Percentiles rank a stretch among this genome's conserved stretches.
Evolutionary conservation across 805 yeast genomes (phyloP).

Genomic region (Saccharomycopsis amapae): DNA sequence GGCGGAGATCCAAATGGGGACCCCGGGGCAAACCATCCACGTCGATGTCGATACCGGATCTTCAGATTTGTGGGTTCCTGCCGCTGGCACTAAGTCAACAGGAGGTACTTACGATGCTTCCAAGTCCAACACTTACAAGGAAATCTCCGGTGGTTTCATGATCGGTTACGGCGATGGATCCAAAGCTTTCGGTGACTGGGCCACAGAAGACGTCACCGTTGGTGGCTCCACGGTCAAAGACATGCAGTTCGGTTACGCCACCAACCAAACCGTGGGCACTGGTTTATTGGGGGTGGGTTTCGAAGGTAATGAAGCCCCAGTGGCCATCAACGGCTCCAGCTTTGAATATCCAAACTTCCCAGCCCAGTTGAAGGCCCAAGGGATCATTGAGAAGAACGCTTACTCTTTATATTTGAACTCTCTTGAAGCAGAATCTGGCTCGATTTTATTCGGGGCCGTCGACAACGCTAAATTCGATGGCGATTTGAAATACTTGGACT

Average conservation of each 20-base stretch:
- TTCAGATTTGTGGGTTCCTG: conserved; percentile 42
- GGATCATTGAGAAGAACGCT: conserved; percentile 45
- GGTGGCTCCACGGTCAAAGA: conserved; percentile 20
- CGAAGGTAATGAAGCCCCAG: conserved; percentile 60
- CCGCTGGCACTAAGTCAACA: conserved; percentile 19
- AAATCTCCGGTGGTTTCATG: conserved; percentile 30
- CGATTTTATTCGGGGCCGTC: conserved; percentile 63
- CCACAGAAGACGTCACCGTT: conserved; percentile 17
- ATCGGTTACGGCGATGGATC: conserved; percentile 45
- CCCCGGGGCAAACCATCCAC: conserved; percentile 36
- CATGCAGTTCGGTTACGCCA: conserved; percentile 20
- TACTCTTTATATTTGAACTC: conserved; percentile 59
- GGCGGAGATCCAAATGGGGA: conserved; percentile 37
- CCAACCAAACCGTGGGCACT: conserved; percentile 17
- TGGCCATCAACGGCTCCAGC: conserved; percentile 22
- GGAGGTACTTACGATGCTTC: conserved; percentile 33
- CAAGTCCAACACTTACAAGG: conserved; percentile 30
- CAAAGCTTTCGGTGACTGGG: conserved; percentile 44
- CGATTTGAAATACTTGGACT: conserved; percentile 40
- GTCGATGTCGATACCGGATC: conserved; percentile 45
- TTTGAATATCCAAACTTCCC: conserved; percentile 64
- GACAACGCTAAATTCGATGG: conserved; percentile 60
- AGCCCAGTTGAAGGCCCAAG: conserved; percentile 46
- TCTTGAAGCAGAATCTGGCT: conserved; percentile 37
- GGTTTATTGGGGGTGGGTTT: conserved; percentile 77